A percentile compares a stretch with the other conserved stretches of the same genome.
These are phyloP conservation scores for Boletellus ananiceps DNA, from an alignment of 768 basidiomycete species.

Conservation along the genomic window DNA sequence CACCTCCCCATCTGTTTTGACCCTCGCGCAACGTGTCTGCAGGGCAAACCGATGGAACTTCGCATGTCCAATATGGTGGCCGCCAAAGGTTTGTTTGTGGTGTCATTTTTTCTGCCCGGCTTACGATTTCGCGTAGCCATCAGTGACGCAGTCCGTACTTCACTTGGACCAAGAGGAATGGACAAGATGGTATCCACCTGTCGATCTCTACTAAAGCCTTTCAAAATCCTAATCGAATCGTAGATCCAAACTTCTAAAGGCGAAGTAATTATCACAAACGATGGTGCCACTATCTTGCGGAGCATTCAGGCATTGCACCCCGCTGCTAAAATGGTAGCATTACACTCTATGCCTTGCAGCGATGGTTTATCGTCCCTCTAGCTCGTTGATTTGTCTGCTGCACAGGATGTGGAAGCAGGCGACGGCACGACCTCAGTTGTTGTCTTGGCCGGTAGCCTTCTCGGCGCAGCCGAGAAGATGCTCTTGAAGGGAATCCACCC, in stretches of 20 bases:
- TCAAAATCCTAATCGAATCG: conserved; percentile 8
- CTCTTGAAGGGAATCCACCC: conserved; percentile 96
- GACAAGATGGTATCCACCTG: conserved; percentile 85
- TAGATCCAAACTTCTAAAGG: conserved; percentile 96
- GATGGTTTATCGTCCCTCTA: conserved; percentile 29
- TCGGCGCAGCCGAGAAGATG: conserved; percentile 96
- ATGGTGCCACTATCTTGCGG: conserved; percentile 96
- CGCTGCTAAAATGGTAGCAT: conserved; percentile 88
- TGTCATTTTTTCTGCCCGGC: not conserved
- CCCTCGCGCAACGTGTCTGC: conserved; percentile 27
- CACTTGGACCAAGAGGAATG: conserved; percentile 96
- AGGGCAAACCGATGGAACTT: conserved; percentile 99
- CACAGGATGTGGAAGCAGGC: conserved; percentile 97
- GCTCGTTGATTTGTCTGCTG: conserved; percentile 96
- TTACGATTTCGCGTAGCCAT: conserved; percentile 56
- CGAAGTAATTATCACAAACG: conserved; percentile 97
- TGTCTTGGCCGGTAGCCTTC: conserved; percentile 87
- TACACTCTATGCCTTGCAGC: not conserved
- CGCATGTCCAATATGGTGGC: conserved; percentile 97
- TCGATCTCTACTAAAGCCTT: conserved; percentile 11
- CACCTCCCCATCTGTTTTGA: not conserved
- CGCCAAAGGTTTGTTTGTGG: conserved; percentile 70
- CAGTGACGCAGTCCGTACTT: conserved; percentile 95
- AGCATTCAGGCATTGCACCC: conserved; percentile 96
- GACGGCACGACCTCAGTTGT: conserved; percentile 98